phyloP scores from a whole-genome alignment of 23 red algal genomes.

The Pyropia haitanensis region DNA sequence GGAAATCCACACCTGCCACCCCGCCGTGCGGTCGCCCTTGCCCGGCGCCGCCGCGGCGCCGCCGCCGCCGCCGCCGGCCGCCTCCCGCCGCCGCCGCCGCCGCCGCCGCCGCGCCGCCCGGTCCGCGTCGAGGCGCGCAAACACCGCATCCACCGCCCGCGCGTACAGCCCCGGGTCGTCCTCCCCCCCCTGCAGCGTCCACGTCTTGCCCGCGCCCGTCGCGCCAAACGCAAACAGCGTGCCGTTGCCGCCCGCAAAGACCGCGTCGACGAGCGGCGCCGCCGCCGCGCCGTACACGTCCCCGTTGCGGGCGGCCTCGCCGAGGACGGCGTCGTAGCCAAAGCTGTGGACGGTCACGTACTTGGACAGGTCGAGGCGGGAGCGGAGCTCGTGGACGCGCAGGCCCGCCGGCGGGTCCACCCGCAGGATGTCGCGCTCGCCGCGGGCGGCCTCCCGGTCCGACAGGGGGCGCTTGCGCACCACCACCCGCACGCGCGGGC shows the following conservation, averaged over 20 bases:
- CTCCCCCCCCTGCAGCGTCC: conserved; percentile 69
- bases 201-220: conserved; percentile 88
- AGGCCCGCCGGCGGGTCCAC: conserved; percentile 12
- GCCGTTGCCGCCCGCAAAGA: conserved; percentile 58
- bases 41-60: conserved; percentile 22
- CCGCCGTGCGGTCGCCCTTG: conserved; percentile 42
- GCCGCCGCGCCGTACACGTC: conserved; percentile 58
- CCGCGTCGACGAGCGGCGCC: conserved; percentile 51
- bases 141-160: conserved; percentile 80
- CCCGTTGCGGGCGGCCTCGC: conserved; percentile 32
- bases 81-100: no score
- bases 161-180: conserved; percentile 76
- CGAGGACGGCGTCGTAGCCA: conserved; percentile 51
- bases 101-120: conserved; percentile 19
- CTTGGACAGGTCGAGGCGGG: conserved; percentile 73
- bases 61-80: no score
- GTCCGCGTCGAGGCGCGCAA: conserved; percentile 38
- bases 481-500: conserved; percentile 39
- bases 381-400: conserved; percentile 46
- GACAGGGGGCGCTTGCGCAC: conserved; percentile 71
- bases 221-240: conserved; percentile 88
- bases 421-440: conserved; percentile 50
- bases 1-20: conserved; percentile 56
- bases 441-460: conserved; percentile 20
- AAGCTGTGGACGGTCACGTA: conserved; percentile 65